Evolutionary conservation across 2,329 filamentous ascomycete species (phyloP).

Genomic region (Akanthomyces dipterigenus): DNA sequence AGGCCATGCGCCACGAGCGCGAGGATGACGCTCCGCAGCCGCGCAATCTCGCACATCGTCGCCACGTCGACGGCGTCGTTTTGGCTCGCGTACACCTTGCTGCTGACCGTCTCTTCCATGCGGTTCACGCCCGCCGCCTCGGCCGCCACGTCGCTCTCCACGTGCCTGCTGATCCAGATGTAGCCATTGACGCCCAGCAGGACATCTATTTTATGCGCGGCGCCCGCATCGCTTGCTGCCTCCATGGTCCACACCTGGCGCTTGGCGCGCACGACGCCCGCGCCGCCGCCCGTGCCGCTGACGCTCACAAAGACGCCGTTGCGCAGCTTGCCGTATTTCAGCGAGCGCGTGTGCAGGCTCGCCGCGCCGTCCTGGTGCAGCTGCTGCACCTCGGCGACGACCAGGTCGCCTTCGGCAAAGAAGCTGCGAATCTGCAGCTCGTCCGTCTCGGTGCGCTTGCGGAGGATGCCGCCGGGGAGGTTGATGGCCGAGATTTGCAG

Average conservation of each 20-base stretch:
- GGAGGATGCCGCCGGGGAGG: constrained; percentile 83
- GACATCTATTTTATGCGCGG: constrained; percentile 67
- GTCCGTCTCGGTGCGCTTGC: constrained; percentile 88
- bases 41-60: constrained; percentile 81
- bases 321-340: constrained; percentile 92
- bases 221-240: constrained; percentile 22
- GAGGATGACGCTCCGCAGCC: constrained; percentile 73
- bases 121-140: constrained; percentile 63
- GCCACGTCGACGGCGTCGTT: constrained; percentile 76
- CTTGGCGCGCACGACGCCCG: constrained; percentile 75
- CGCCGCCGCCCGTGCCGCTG: constrained; percentile 74
- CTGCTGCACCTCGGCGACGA: constrained; percentile 91
- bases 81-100: constrained; percentile 87
- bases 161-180: constrained; percentile 87
- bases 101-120: constrained; percentile 79
- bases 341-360: constrained; percentile 77
- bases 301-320: constrained; percentile 89
- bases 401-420: constrained; percentile 87
- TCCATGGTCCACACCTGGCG: constrained; percentile 84
- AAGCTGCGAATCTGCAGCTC: constrained; percentile 97
- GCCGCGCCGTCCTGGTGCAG: constrained; percentile 81
- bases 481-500: constrained; percentile 89
- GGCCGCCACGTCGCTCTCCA: constrained; percentile 49
- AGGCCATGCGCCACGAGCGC: constrained; percentile 76
- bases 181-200: constrained; percentile 94